Evolutionary conservation across 192 early-diverging fungal genomes (phyloP), one percentile per base, ranked within the genome.

Genomic region (Chytriomyces hyalinus): DNA sequence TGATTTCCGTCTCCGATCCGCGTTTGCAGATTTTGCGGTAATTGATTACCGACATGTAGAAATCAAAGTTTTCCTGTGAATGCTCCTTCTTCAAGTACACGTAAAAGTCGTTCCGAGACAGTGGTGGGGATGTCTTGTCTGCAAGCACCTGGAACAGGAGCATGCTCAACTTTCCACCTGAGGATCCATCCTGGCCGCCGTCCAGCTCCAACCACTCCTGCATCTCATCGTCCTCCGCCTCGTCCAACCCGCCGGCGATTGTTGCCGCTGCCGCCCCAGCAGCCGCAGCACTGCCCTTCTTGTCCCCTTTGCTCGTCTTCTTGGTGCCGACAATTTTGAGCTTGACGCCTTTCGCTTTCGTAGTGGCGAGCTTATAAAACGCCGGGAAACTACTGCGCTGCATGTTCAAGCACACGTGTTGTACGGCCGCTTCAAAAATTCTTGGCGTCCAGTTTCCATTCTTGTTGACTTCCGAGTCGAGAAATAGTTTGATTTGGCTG

Each of bases 321-420:
- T 73, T 73, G 43, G 72, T 73, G 9, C 61, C 43, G 6, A 73
- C 72, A 73, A 73, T 73, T 45, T 73, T 73, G 11, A 73, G 61
- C n/a, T 73, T 73, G 11, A 73, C 72, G 20, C 72, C 72, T 63
- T 73, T 73, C 22, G 72, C 72, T 46, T 73, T 73, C 9, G 72
- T 73, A 3, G 72, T 73, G 6, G 72, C 72, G 13, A 61, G 24
- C 43, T 73, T 73, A 46, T 63, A 73, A 63, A 73, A 73, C 17
- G 20, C 61, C 5, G 72, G 72, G 45, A 73, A 73, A 11, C 60
- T 63, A 9, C 46, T 49, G 10, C 61, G 53, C 45, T 73, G 72
- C 72, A 73, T 63, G 28, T 36, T 63, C 11, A 59, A 6, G 26
- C 57, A 63, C 3, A 73, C 44, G 46, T 62, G 60, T 10, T 63